These are phyloP conservation scores for Ustilago loliicola DNA, from an alignment of 1,284 basidiomycete genomes.

Conservation along the genomic window DNA sequence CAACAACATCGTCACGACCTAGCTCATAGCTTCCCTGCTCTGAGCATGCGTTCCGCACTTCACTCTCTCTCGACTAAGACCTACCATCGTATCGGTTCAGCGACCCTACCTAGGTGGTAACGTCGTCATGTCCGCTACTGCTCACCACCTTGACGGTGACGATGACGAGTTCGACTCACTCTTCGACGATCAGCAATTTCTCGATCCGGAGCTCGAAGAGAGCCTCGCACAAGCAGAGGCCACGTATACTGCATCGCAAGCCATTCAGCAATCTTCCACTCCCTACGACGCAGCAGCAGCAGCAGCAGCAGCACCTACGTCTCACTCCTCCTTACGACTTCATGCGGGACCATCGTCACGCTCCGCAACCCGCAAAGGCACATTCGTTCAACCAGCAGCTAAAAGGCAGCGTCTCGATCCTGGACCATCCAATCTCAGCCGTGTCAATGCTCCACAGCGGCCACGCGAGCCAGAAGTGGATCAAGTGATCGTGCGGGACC, in stretches of 20 bases:
- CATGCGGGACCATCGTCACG: conserved; percentile 7
- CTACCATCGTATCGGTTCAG: not conserved
- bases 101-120: not conserved
- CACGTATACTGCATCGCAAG: conserved; percentile 44
- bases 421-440: conserved; percentile 24
- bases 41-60: not conserved
- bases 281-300: conserved; percentile 3
- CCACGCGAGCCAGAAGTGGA: conserved; percentile 28
- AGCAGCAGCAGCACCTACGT: conserved; percentile 6
- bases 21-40: not conserved
- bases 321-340: conserved; percentile 20
- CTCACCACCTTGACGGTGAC: conserved; percentile 10
- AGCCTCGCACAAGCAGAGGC: conserved; percentile 49
- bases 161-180: conserved; percentile 51
- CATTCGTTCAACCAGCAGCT: conserved; percentile 33
- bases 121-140: conserved; percentile 6
- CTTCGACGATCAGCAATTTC: conserved; percentile 39
- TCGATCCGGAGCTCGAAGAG: conserved; percentile 49
- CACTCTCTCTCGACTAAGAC: not conserved
- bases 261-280: conserved; percentile 12
- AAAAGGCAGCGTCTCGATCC: conserved; percentile 45
- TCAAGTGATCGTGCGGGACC: conserved; percentile 43
- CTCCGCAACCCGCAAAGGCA: conserved; percentile 24
- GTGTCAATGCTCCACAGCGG: not conserved
- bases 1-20: not conserved